A percentile compares a stretch with the other conserved stretches of the same genome.
phyloP scores from a whole-genome alignment of 768 basidiomycete species.

The Panaeolus cyanescens region DNA sequence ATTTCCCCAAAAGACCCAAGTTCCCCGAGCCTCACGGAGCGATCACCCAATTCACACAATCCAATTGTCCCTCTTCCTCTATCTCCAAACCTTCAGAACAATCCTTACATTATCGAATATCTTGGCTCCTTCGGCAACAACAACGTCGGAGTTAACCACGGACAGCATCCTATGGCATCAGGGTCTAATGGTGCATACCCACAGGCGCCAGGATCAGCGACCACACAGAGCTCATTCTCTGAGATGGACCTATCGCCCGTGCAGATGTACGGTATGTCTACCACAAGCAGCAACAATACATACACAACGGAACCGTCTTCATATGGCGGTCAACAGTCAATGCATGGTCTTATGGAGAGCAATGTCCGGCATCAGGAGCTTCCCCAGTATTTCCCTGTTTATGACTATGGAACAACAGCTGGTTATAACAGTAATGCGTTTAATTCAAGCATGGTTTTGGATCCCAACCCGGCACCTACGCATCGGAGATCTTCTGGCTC shows the following conservation, averaged over 20 bases:
- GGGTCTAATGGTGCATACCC: conserved; percentile 10
- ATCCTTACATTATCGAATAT: conserved; percentile 70
- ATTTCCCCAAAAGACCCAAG: conserved; percentile 62
- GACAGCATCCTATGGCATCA: background rate
- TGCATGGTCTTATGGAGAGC: conserved; percentile 25
- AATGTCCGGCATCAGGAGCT: conserved; percentile 23
- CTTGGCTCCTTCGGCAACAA: conserved; percentile 54
- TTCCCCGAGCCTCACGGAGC: conserved; percentile 56
- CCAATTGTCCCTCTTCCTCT: conserved; percentile 75
- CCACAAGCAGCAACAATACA: conserved; percentile 36
- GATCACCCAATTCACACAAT: conserved; percentile 71
- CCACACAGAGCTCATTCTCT: conserved; percentile 24
- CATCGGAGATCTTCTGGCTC: conserved; percentile 52
- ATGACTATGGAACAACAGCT: conserved; percentile 58
- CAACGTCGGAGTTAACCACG: conserved; percentile 24
- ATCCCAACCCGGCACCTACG: conserved; percentile 38
- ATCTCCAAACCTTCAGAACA: conserved; percentile 49
- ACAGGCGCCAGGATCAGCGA: conserved; percentile 6
- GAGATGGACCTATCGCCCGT: conserved; percentile 43
- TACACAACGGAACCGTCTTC: conserved; percentile 30
- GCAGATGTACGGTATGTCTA: conserved; percentile 45
- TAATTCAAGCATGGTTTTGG: conserved; percentile 26
- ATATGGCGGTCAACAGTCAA: conserved; percentile 18
- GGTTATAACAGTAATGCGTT: conserved; percentile 19
- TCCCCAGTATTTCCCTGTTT: conserved; percentile 77